A percentile compares a stretch with the other conserved stretches of the same genome.
These are phyloP conservation scores for Umbelopsis ramanniana DNA, from an alignment of 192 early-diverging fungal species.

Conservation along the genomic window DNA sequence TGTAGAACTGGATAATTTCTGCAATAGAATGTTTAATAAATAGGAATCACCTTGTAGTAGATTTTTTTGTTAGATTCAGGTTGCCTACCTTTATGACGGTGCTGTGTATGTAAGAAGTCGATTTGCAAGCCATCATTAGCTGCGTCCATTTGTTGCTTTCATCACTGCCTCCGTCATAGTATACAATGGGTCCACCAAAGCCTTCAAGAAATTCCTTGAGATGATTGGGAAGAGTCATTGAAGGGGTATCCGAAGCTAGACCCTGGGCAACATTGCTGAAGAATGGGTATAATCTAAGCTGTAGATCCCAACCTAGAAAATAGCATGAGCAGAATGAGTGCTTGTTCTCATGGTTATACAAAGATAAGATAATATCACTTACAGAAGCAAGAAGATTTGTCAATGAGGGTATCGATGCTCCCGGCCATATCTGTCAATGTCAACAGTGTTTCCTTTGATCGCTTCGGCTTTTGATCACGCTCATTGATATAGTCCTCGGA, in stretches of 20 bases:
- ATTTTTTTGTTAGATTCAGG: neutral
- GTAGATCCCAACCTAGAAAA: neutral
- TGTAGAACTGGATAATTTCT: neutral
- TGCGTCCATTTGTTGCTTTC: neutral
- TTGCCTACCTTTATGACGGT: neutral
- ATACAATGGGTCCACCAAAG: neutral
- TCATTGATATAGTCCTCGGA: neutral
- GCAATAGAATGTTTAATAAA: neutral
- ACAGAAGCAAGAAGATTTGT: neutral
- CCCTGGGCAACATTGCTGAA: neutral
- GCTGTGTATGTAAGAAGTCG: neutral
- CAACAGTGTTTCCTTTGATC: too few relatives aligned
- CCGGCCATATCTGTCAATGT: too few relatives aligned
- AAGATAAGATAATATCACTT: neutral
- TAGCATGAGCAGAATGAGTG: neutral
- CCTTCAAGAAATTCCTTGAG: neutral
- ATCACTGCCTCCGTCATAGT: neutral
- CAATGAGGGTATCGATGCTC: neutral
- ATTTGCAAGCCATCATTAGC: conserved; percentile 8
- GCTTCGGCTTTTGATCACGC: too few relatives aligned
- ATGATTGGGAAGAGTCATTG: neutral
- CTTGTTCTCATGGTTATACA: neutral
- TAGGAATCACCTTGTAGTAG: neutral
- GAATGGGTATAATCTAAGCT: conserved; percentile 1
- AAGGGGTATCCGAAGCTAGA: neutral